phyloP scores from a whole-genome alignment of 148 eudicot genomes.

The Silene latifolia region DNA sequence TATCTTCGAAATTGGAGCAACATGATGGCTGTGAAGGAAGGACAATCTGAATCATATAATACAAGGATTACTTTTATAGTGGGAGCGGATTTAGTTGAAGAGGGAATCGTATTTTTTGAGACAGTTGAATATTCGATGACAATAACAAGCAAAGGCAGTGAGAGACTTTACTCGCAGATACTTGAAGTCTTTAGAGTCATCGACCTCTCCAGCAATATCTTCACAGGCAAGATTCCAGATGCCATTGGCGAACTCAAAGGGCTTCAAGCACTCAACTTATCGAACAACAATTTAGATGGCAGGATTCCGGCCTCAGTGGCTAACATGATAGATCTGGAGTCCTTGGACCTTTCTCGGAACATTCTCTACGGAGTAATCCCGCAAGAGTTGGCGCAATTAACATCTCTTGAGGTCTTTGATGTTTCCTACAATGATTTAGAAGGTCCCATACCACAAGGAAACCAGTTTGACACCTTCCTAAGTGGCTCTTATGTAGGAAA shows the following conservation, averaged over 20 bases:
- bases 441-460: conserved; percentile 30
- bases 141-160: conserved; percentile 31
- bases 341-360: conserved; percentile 40
- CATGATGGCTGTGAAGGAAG: conserved; percentile 19
- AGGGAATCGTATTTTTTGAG: not conserved
- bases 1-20: conserved; percentile 24
- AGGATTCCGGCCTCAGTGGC: conserved; percentile 25
- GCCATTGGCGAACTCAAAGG: conserved; percentile 24
- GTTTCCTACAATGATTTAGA: conserved; percentile 32
- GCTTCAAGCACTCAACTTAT: conserved; percentile 35
- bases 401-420: conserved; percentile 25
- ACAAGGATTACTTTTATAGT: not conserved
- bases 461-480: conserved; percentile 27
- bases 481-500: conserved; percentile 33
- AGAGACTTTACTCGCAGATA: conserved; percentile 4
- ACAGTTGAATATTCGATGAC: conserved; percentile 19
- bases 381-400: conserved; percentile 16
- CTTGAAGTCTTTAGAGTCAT: conserved; percentile 14
- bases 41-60: not conserved
- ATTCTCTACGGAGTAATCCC: conserved; percentile 40
- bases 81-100: not conserved
- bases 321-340: conserved; percentile 23
- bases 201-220: conserved; percentile 41
- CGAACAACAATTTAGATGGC: conserved; percentile 31
- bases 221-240: conserved; percentile 33